Evolutionary conservation across 371 early-diverging fungal genomes (phyloP).

Genomic region (Rhizomucor miehei): DNA sequence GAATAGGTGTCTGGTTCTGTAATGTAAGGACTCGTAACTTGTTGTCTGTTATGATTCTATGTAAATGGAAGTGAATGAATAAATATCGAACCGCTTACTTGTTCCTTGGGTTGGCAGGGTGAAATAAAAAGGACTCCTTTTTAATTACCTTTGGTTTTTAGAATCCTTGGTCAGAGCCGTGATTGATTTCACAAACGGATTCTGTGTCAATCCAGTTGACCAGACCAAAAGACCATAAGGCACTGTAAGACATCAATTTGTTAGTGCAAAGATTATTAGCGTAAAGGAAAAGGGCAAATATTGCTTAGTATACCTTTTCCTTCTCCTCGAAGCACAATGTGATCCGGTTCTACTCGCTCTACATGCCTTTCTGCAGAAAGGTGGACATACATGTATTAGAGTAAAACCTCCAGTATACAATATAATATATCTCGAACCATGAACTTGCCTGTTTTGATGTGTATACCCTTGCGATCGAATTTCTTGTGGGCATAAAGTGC

Average conservation of each 20-base stretch:
- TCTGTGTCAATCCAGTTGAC: constrained; percentile 44
- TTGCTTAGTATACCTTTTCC: constrained; percentile 39
- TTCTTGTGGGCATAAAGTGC: constrained; percentile 63
- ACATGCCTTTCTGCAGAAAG: constrained; percentile 33
- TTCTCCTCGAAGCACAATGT: constrained; percentile 42
- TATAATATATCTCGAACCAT: too few relatives aligned
- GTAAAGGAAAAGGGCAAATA: constrained; percentile 11
- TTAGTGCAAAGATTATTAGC: neutral
- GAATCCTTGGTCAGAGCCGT: constrained; percentile 15
- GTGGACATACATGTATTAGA: too few relatives aligned
- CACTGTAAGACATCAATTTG: constrained; percentile 3
- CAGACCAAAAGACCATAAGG: constrained; percentile 53
- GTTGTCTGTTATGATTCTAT: constrained; percentile 62
- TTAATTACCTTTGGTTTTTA: constrained; percentile 19
- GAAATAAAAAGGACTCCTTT: too few relatives aligned
- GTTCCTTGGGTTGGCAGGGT: too few relatives aligned
- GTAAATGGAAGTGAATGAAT: too few relatives aligned
- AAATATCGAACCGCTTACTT: too few relatives aligned
- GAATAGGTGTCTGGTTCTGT: constrained; percentile 15
- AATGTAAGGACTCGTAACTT: constrained; percentile 55
- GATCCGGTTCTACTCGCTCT: constrained; percentile 40
- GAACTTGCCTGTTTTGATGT: constrained; percentile 37
- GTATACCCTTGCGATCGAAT: constrained; percentile 68
- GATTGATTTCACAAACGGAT: constrained; percentile 29
- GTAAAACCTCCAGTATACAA: too few relatives aligned